A percentile compares a stretch with the other conserved stretches of the same genome.
Evolutionary conservation across 345 rosid genomes (phyloP).

Genomic region (Gossypioides kirkii): DNA sequence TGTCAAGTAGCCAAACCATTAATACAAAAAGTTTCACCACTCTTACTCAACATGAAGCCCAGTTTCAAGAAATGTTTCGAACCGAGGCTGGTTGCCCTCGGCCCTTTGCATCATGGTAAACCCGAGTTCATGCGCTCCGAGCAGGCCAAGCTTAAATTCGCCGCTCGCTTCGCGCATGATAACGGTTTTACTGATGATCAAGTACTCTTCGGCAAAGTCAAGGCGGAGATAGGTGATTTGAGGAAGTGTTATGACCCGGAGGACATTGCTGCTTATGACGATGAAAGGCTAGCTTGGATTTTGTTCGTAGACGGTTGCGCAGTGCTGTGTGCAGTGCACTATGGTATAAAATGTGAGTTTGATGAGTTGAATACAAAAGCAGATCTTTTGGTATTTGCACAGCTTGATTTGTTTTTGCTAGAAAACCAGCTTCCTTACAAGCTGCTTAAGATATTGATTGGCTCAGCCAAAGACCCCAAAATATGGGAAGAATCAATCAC

Average conservation of each 20-base stretch:
- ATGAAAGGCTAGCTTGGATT: slow-evolving; percentile 14
- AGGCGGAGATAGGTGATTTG: background rate
- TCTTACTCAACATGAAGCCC: background rate
- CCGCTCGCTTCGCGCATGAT: background rate
- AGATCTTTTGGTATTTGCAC: background rate
- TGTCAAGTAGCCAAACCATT: too few relatives aligned
- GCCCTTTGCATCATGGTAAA: slow-evolving; percentile 19
- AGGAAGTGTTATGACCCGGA: slow-evolving; percentile 9
- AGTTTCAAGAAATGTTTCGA: slow-evolving; percentile 10
- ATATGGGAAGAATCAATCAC: background rate
- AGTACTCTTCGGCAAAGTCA: background rate
- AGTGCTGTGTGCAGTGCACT: background rate
- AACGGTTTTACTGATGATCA: background rate
- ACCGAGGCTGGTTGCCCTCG: slow-evolving; percentile 18
- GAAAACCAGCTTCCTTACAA: slow-evolving; percentile 28
- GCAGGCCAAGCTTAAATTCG: slow-evolving; percentile 2
- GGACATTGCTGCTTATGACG: background rate
- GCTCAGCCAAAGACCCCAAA: background rate
- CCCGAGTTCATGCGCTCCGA: background rate
- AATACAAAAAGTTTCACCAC: background rate
- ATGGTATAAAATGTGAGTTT: background rate
- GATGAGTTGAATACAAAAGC: background rate
- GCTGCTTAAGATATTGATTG: slow-evolving; percentile 7
- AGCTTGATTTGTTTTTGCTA: slow-evolving; percentile 22
- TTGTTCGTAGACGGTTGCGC: slow-evolving; percentile 12